phyloP scores from a whole-genome alignment of 805 yeast genomes.

The Saturnispora zaruensis region DNA sequence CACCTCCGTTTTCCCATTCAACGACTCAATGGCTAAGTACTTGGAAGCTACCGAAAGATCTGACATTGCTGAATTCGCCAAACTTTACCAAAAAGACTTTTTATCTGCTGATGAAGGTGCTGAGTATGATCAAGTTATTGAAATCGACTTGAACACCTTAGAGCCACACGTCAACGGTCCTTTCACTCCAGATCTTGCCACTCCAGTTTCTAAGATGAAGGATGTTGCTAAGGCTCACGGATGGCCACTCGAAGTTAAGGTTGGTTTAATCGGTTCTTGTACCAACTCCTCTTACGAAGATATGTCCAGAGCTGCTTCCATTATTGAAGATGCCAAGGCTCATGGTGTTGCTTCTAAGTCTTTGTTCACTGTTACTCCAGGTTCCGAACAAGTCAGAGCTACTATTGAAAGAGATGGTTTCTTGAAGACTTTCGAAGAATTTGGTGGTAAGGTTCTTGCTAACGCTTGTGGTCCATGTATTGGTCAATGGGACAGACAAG shows the following conservation, averaged over 20 bases:
- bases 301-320: slow-evolving; percentile 91
- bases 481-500: slow-evolving; percentile 98
- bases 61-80: slow-evolving; percentile 73
- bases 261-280: slow-evolving; percentile 96
- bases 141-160: slow-evolving; percentile 74
- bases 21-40: slow-evolving; percentile 41
- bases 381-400: slow-evolving; percentile 96
- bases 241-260: slow-evolving; percentile 84
- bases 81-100: slow-evolving; percentile 35
- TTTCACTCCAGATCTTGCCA: slow-evolving; percentile 95
- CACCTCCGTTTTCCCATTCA: slow-evolving; percentile 94
- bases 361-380: slow-evolving; percentile 94
- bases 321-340: slow-evolving; percentile 76
- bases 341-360: slow-evolving; percentile 86
- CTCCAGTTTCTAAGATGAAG: slow-evolving; percentile 80
- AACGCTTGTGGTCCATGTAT: slow-evolving; percentile 99
- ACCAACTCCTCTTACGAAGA: slow-evolving; percentile 98
- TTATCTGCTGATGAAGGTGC: slow-evolving; percentile 81
- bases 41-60: slow-evolving; percentile 77
- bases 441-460: slow-evolving; percentile 89
- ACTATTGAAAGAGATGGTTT: slow-evolving; percentile 94
- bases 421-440: slow-evolving; percentile 66
- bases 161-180: slow-evolving; percentile 98
- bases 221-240: slow-evolving; percentile 57
- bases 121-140: slow-evolving; percentile 86